A percentile compares a stretch with the other conserved stretches of the same genome.
Evolutionary conservation across 805 yeast species (phyloP).

Genomic region (Lipomyces yamanashiensis): DNA sequence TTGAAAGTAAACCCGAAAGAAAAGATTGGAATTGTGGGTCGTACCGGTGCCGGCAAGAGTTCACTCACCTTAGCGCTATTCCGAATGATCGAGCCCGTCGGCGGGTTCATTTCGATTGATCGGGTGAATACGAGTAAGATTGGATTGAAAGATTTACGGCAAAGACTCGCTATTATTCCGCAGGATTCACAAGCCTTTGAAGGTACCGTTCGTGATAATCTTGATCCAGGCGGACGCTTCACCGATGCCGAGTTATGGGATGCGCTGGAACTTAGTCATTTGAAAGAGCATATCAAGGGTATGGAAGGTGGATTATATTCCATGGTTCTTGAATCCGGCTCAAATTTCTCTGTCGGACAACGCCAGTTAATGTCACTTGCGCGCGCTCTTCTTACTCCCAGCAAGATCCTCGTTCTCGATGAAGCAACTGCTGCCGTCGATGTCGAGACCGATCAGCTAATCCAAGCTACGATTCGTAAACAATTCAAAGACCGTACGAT

Average conservation of each 20-base stretch:
- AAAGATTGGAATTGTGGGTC: conserved; percentile 92
- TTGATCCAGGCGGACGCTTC: conserved; percentile 75
- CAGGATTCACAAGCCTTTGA: conserved; percentile 92
- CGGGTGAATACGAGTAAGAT: conserved; percentile 64
- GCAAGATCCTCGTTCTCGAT: conserved; percentile 77
- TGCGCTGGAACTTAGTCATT: conserved; percentile 76
- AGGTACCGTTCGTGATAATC: conserved; percentile 80
- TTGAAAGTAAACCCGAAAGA: conserved; percentile 70
- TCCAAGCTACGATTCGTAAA: conserved; percentile 77
- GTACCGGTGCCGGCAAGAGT: conserved; percentile 96
- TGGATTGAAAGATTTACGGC: conserved; percentile 79
- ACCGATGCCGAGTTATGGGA: conserved; percentile 80
- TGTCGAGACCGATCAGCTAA: conserved; percentile 77
- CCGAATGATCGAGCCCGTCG: conserved; percentile 77
- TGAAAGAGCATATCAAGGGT: conserved; percentile 63
- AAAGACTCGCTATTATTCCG: conserved; percentile 80
- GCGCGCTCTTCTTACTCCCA: conserved; percentile 74
- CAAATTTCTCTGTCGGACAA: conserved; percentile 85
- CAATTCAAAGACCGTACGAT: conserved; percentile 78
- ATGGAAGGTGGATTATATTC: conserved; percentile 64
- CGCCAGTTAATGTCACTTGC: conserved; percentile 82
- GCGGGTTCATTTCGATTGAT: conserved; percentile 73
- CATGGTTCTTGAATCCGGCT: conserved; percentile 71
- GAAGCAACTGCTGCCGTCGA: conserved; percentile 93
- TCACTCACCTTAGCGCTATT: conserved; percentile 82